A percentile compares a stretch with the other conserved stretches of the same genome.
phyloP scores from a whole-genome alignment of 2,329 filamentous ascomycete genomes.

The Colletotrichum chlorophyti region DNA sequence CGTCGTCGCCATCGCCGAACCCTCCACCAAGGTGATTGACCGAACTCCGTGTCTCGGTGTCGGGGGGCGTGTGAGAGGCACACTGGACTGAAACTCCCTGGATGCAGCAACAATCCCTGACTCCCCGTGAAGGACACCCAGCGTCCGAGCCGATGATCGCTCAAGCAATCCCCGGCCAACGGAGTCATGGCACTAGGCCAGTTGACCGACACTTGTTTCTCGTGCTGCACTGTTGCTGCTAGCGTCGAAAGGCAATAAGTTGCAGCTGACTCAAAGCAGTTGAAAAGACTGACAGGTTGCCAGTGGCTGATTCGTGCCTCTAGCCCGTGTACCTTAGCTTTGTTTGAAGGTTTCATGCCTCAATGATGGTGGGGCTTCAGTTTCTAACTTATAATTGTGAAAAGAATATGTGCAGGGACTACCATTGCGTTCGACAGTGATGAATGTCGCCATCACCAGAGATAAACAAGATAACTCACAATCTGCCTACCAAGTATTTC shows the following conservation, averaged over 20 bases:
- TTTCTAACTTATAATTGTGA: too few relatives aligned
- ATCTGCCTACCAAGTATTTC: not conserved
- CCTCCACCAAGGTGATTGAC: not conserved
- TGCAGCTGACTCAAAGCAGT: constrained; percentile 17
- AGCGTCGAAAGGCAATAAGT: not conserved
- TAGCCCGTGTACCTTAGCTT: constrained; percentile 16
- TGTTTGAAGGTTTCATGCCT: constrained; percentile 24
- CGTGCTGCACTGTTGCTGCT: not conserved
- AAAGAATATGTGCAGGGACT: too few relatives aligned
- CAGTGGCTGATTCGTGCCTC: constrained; percentile 24
- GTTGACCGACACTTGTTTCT: constrained; percentile 15
- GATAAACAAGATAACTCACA: constrained; percentile 6
- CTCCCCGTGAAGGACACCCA: constrained; percentile 6
- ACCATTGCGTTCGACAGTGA: too few relatives aligned
- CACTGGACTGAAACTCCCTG: constrained; percentile 26
- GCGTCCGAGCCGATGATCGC: constrained; percentile 13
- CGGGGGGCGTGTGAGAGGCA: not conserved
- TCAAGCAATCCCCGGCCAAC: constrained; percentile 18
- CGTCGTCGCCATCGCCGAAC: not conserved
- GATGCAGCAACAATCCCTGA: constrained; percentile 16
- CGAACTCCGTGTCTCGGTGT: constrained; percentile 12
- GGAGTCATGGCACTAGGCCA: constrained; percentile 23
- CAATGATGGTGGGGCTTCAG: constrained; percentile 27
- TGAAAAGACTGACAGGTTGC: constrained; percentile 7
- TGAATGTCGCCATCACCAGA: not conserved